Evolutionary conservation across 2,329 filamentous ascomycete genomes (phyloP).

Genomic region (Botryosphaeria agaves): DNA sequence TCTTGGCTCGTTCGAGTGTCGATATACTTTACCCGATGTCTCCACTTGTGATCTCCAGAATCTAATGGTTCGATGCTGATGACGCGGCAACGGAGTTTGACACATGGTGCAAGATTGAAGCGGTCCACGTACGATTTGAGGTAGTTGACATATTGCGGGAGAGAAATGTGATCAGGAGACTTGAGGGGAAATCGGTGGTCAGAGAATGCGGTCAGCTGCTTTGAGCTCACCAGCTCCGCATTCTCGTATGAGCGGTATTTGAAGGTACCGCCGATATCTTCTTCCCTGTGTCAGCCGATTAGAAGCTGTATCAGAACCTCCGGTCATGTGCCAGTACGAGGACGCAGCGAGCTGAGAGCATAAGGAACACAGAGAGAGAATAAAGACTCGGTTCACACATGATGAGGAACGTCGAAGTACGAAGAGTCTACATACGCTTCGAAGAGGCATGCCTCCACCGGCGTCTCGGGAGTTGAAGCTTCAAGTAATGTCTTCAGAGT

Average conservation of each 20-base stretch:
- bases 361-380: neutral
- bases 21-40: slow-evolving; percentile 11
- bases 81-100: slow-evolving; percentile 13
- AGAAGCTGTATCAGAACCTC: slow-evolving; percentile 1
- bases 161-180: slow-evolving; percentile 17
- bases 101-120: slow-evolving; percentile 9
- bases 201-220: slow-evolving; percentile 33
- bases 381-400: neutral
- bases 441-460: slow-evolving; percentile 27
- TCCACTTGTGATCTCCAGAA: slow-evolving; percentile 8
- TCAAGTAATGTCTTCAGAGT: slow-evolving; percentile 15
- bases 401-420: neutral
- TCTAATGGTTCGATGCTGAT: slow-evolving; percentile 9
- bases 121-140: slow-evolving; percentile 12
- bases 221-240: slow-evolving; percentile 33
- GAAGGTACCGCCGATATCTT: slow-evolving; percentile 30
- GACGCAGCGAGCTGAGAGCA: neutral
- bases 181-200: slow-evolving; percentile 27
- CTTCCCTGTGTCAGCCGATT: slow-evolving; percentile 10
- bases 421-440: slow-evolving; percentile 15
- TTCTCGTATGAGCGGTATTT: slow-evolving; percentile 30
- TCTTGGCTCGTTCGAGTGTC: slow-evolving; percentile 6
- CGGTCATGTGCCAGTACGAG: neutral
- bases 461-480: slow-evolving; percentile 13
- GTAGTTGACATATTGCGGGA: slow-evolving; percentile 16